These are phyloP conservation scores for Aspergillus thermomutatus DNA, from an alignment of 2,329 filamentous ascomycete species.

Conservation along the genomic window DNA sequence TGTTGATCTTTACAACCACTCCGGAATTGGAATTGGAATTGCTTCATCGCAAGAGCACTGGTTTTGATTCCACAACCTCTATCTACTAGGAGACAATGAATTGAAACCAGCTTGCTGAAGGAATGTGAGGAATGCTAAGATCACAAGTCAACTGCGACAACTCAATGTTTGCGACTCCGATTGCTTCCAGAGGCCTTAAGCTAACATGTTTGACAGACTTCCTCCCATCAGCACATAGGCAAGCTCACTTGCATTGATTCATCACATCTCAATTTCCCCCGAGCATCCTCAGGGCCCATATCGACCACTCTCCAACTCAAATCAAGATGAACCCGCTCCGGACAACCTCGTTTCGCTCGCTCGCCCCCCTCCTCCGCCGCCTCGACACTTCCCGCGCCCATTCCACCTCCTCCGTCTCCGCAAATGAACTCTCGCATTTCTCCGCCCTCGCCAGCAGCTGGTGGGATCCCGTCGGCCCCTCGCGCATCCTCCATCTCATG, in stretches of 20 bases:
- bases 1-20: constrained; percentile 2
- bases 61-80: too few species aligned
- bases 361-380: constrained; percentile 3
- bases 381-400: constrained; percentile 20
- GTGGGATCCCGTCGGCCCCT: constrained; percentile 96
- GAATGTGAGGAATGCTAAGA: neutral
- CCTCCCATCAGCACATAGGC: neutral
- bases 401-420: constrained; percentile 69
- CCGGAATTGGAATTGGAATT: neutral
- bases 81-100: neutral
- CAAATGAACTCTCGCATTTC: constrained; percentile 90
- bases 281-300: neutral
- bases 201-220: neutral
- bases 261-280: neutral
- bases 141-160: neutral
- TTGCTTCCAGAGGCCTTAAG: neutral
- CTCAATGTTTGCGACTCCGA: too few species aligned
- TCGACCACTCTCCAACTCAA: neutral
- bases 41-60: neutral
- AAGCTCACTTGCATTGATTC: too few species aligned
- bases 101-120: neutral
- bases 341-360: constrained; percentile 5
- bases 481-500: constrained; percentile 92
- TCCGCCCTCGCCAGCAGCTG: constrained; percentile 86
- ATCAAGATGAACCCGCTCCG: constrained; percentile 8